Base-by-base conservation (phyloP, 208 protist species). In the Trypanosoma rangeli region DNA sequence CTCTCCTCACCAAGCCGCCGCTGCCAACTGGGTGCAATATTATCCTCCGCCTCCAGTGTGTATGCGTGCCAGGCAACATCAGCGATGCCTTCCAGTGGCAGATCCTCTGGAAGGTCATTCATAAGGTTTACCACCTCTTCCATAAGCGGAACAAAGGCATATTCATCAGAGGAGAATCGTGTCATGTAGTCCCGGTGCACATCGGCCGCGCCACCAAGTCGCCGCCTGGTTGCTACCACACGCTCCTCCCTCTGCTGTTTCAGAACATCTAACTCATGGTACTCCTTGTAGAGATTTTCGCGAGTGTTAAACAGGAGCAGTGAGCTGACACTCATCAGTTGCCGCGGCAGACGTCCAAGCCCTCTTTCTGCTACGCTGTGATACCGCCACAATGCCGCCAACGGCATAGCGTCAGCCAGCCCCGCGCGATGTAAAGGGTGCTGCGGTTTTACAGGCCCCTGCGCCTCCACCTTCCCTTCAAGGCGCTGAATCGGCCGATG, bases 41-140 rank as follows among this genome's bases (percentile, higher is more conserved):
- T 80, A 35, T 80, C 75, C 18, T 22, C 42, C 39, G 60, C 68
- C 39, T 69, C 68, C 46, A 80, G 48, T 29, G 58, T 74, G 65
- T 72, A 74, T 3, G 53, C 70, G 24, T 80, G 33, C 54, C 81
- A 80, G 15, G 58, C 71, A 54, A 81, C 62, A 24, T 70, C 69
- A 10, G 76, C 76, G 62, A 81, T 81, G 37, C 59, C 76, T 50
- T 77, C 76, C 16, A 81, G 53, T 29, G 84, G 84, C n/a, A 89
- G 64, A 22, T 89, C 68, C 28, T 78, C 74, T 0, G 84, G 84
- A 1, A 89, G 60, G 61, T 89, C 84, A 8, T 77, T 60, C 78
- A 86, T 61, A 10, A 89, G 56, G 65, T 85, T 77, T 37, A 74
- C 75, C 22, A 73, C 71, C 46, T 54, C 69, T 44, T 70, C 68